Percentiles rank a stretch among this genome's conserved stretches.
Conservation (phyloP, 2,329 filamentous ascomycete species). For the Fusarium brachygibbosum region DNA sequence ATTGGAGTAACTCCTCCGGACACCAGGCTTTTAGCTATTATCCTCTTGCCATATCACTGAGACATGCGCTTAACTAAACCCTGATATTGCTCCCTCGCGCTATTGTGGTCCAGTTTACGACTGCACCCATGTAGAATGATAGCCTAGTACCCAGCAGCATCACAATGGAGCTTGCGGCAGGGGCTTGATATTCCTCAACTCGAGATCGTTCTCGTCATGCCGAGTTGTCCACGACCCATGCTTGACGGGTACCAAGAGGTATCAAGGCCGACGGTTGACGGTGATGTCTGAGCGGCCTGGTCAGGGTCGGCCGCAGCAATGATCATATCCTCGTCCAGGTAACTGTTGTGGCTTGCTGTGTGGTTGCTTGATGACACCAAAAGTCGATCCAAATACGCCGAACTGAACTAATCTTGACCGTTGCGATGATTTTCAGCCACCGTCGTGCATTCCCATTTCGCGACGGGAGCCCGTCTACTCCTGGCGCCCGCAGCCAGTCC, state of each 20-base stretch:
- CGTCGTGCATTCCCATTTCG: not conserved
- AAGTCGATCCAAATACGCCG: not conserved
- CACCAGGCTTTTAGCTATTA: slow-evolving; percentile 1
- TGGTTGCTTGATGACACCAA: slow-evolving; percentile 11
- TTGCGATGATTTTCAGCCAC: slow-evolving; percentile 9
- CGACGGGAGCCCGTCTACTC: slow-evolving; percentile 13
- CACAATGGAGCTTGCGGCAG: slow-evolving; percentile 25
- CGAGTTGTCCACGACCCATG: slow-evolving; percentile 15
- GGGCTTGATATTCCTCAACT: slow-evolving; percentile 15
- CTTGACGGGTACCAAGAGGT: slow-evolving; percentile 34
- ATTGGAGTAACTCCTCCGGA: slow-evolving; percentile 26
- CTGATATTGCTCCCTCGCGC: slow-evolving; percentile 36
- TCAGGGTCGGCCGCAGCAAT: slow-evolving; percentile 20
- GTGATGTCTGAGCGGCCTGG: slow-evolving; percentile 32
- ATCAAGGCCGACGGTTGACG: slow-evolving; percentile 28
- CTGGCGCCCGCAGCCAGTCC: slow-evolving; percentile 14
- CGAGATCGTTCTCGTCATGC: slow-evolving; percentile 23
- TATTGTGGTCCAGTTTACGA: slow-evolving; percentile 37
- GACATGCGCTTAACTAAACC: slow-evolving; percentile 35
- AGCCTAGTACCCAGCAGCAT: slow-evolving; percentile 17
- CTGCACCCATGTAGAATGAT: slow-evolving; percentile 42
- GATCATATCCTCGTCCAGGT: slow-evolving; percentile 13
- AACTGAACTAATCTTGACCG: slow-evolving; percentile 4
- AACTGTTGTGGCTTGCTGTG: not conserved
- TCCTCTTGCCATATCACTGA: slow-evolving; percentile 40